Conservation (phyloP, 2,329 filamentous ascomycete genomes). For the Sporothrix dimorphospora region DNA sequence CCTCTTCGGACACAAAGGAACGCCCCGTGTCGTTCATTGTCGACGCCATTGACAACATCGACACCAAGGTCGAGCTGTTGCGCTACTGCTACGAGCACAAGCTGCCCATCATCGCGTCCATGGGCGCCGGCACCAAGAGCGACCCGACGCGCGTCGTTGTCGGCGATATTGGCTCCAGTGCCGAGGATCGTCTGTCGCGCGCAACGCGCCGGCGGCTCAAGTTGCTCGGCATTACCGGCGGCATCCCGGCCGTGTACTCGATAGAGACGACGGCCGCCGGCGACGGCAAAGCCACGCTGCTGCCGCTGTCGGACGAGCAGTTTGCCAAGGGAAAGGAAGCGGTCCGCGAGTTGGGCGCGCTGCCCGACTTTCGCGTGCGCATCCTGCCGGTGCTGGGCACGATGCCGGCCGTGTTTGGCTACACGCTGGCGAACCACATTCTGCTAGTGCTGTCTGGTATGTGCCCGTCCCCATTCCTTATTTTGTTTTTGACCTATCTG, state of each 20-base stretch:
- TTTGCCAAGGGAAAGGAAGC: constrained; percentile 72
- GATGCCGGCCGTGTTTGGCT: constrained; percentile 95
- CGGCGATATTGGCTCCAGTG: constrained; percentile 85
- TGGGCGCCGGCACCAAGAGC: constrained; percentile 96
- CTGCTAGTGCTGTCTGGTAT: constrained; percentile 71
- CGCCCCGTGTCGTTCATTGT: constrained; percentile 78
- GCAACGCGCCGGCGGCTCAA: constrained; percentile 81
- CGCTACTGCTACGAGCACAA: constrained; percentile 81
- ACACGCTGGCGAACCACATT: constrained; percentile 88
- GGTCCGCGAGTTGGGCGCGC: constrained; percentile 82
- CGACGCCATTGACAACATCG: constrained; percentile 98
- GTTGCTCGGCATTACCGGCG: constrained; percentile 74
- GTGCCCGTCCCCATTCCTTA: not conserved
- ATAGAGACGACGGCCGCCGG: constrained; percentile 72
- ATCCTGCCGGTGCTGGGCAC: constrained; percentile 94
- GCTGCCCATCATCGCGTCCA: constrained; percentile 85
- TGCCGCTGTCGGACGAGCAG: constrained; percentile 86
- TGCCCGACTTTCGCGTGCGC: constrained; percentile 91
- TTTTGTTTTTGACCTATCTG: not conserved
- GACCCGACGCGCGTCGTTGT: constrained; percentile 81
- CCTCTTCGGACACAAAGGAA: not conserved
- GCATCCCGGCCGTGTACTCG: constrained; percentile 90
- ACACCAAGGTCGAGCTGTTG: constrained; percentile 89
- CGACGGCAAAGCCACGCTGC: constrained; percentile 85
- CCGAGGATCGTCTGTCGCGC: constrained; percentile 85